Conservation (phyloP, 148 eudicot genomes). For the Cornus kousa region DNA sequence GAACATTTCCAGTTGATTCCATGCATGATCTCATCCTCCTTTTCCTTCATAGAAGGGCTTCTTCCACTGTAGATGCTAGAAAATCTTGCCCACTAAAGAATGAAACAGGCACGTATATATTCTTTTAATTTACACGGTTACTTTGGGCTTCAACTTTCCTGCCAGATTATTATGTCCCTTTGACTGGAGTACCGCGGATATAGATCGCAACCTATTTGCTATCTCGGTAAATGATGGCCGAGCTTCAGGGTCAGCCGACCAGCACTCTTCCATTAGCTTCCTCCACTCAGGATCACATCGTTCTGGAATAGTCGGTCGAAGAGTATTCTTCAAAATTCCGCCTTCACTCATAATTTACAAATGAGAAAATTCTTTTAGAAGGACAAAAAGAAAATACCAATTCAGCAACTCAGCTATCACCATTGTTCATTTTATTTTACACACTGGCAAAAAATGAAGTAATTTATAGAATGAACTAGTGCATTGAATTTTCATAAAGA, state of each 20-base stretch:
- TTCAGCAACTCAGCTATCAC: background rate
- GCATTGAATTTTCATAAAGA: no score
- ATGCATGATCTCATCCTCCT: background rate
- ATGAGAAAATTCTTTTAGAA: background rate
- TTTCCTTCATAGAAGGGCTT: background rate
- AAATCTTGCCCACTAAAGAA: background rate
- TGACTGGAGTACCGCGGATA: slow-evolving; percentile 42
- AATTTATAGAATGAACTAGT: background rate
- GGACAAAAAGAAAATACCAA: background rate
- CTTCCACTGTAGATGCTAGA: background rate
- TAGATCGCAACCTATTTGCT: slow-evolving; percentile 56
- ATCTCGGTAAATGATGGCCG: slow-evolving; percentile 81
- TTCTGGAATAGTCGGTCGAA: slow-evolving; percentile 73
- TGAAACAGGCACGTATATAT: background rate
- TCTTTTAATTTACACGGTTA: slow-evolving; percentile 13
- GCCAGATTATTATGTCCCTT: slow-evolving; percentile 43
- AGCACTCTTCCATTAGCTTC: slow-evolving; percentile 82
- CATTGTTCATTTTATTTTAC: background rate
- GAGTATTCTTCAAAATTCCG: slow-evolving; percentile 83
- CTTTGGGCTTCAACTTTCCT: slow-evolving; percentile 18
- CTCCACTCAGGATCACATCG: slow-evolving; percentile 80
- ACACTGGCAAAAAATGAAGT: background rate
- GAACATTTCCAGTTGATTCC: background rate
- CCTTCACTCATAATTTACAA: slow-evolving; percentile 33
- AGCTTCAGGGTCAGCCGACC: slow-evolving; percentile 65